Evolutionary conservation across 1,284 basidiomycete genomes (phyloP), one percentile per base, ranked within the genome.

Genomic region (Termitomyces sp.): DNA sequence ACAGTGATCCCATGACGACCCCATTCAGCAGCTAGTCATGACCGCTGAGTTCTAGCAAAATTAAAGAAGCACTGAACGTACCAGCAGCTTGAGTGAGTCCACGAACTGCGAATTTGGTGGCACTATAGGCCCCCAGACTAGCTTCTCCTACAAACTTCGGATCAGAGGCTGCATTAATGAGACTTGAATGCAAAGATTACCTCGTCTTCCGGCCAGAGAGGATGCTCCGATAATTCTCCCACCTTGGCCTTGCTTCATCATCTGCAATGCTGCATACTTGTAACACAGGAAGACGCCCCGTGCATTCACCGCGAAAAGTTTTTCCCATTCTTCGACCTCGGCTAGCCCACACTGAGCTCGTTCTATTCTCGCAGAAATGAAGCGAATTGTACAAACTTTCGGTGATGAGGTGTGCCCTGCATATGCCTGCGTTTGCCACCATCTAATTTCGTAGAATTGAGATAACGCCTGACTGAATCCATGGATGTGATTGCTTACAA

Each of bases 141-240:
- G 47, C 51, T 41, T 57, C 41, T 13, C 61, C 61, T 63, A n/a
- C 17, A 13, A 6, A 50, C 8, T 9, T 41, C 10, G 31, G 10
- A 3, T 33, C 31, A 33, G 31, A 33, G 24, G 24, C 24, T 21
- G 31, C 24, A 49, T 10, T 10, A 9, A 36, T 26, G 24, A 12
- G 3, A 5, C 2, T n/a, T 6, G 21, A 19, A 19, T 2, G 13
- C 2, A 12, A 30, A 30, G 5, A 24, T 36, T 50, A 62, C 64
- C 64, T 51, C 54, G 54, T 52, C 66, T 57, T 34, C 60, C 67
- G 8, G 58, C 60, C 17, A 58, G 39, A 17, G 65, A 67, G 30
- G 55, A 63, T 39, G 62, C 61, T 21, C 64, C 67, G 28, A 69
- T 66, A 13, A 69, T 69, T 6, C 67, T 52, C 15, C 67, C 68